Evolutionary conservation across 768 basidiomycete genomes (phyloP).

Genomic region (Vishniacozyma victoriae): DNA sequence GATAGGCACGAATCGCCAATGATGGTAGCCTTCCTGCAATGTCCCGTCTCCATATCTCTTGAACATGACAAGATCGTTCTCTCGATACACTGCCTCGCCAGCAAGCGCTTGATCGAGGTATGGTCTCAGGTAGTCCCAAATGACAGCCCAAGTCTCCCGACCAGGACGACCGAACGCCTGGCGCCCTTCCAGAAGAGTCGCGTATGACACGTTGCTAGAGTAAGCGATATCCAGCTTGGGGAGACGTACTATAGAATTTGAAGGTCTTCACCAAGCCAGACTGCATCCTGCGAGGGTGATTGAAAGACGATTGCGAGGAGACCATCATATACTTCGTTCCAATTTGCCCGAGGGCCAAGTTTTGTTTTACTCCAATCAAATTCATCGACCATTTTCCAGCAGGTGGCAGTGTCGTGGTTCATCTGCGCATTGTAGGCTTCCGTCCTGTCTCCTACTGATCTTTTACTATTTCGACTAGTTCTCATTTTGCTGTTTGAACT

Average conservation of each 20-base stretch:
- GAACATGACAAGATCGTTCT: constrained; percentile 25
- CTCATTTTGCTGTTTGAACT: neutral
- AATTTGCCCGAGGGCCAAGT: constrained; percentile 22
- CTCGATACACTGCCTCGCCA: constrained; percentile 18
- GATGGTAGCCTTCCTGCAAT: constrained; percentile 26
- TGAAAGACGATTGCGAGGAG: constrained; percentile 26
- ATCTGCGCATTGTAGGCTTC: neutral
- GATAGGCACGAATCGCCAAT: constrained; percentile 36
- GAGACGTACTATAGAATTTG: constrained; percentile 26
- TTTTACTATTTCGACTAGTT: neutral
- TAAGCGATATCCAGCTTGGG: neutral
- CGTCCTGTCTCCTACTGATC: neutral
- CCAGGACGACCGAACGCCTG: constrained; percentile 21
- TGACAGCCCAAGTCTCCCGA: constrained; percentile 19
- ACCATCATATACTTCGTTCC: constrained; percentile 25
- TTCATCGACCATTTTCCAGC: constrained; percentile 19
- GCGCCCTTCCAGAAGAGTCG: constrained; percentile 26
- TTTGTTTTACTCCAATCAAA: constrained; percentile 31
- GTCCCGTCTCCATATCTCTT: constrained; percentile 13
- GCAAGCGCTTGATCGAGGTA: constrained; percentile 2
- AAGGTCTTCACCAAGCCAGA: constrained; percentile 36
- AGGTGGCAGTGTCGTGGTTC: constrained; percentile 12
- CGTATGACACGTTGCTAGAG: constrained; percentile 26
- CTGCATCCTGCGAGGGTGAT: constrained; percentile 16
- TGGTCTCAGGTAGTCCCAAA: constrained; percentile 26